These are phyloP conservation scores for Candida maesae DNA, from an alignment of 805 yeast genomes.

Conservation along the genomic window DNA sequence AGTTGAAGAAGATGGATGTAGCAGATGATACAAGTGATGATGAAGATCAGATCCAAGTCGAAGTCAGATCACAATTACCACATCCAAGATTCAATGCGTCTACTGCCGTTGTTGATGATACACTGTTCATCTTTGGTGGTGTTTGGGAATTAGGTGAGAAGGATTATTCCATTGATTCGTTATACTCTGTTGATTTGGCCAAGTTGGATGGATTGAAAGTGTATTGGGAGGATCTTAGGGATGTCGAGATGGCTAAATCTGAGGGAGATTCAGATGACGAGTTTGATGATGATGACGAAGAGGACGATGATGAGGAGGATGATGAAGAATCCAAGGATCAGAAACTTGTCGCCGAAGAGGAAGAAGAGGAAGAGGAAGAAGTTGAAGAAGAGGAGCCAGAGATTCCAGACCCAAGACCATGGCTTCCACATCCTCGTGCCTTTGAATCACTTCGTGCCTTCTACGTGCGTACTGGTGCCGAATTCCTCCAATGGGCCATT, in stretches of 20 bases:
- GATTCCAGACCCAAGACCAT: constrained; percentile 88
- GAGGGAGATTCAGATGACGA: constrained; percentile 57
- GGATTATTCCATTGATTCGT: constrained; percentile 79
- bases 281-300: constrained; percentile 62
- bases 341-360: constrained; percentile 35
- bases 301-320: constrained; percentile 66
- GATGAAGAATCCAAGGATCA: constrained; percentile 48
- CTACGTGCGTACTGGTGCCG: constrained; percentile 81
- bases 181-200: constrained; percentile 82
- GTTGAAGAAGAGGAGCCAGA: constrained; percentile 59
- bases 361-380: constrained; percentile 65
- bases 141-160: constrained; percentile 84
- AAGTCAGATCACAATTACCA: constrained; percentile 61
- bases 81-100: constrained; percentile 88
- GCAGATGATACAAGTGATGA: constrained; percentile 10
- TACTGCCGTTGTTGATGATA: constrained; percentile 81
- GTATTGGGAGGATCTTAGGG: constrained; percentile 80
- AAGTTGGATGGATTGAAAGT: constrained; percentile 85
- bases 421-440: constrained; percentile 96
- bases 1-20: constrained; percentile 39
- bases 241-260: constrained; percentile 44
- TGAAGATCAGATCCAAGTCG: constrained; percentile 23
- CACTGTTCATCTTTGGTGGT: constrained; percentile 83
- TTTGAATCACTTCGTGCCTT: constrained; percentile 82
- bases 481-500: constrained; percentile 90